Evolutionary conservation across 306 rosid genomes (phyloP), one percentile per base, ranked within the genome.

Genomic region (Cicer chorassanicum): DNA sequence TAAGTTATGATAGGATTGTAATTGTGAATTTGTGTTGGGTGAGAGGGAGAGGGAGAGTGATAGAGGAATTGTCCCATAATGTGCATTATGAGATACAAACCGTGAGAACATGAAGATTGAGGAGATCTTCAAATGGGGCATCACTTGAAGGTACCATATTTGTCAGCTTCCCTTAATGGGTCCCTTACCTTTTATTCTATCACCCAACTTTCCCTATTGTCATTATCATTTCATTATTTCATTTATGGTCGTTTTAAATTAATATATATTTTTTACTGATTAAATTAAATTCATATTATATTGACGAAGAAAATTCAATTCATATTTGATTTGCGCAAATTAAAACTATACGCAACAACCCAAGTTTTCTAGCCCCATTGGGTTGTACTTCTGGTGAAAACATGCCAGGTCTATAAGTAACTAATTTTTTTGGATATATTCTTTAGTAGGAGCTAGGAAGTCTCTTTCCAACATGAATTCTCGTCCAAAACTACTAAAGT

Each of bases 51-150:
- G 15, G 44, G 11, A 82, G 50, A 63, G 68, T 36, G 69, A 66
- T 45, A 18, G 11, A 59, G 72, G 78, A 46, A 59, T 57, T 60
- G 75, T 56, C 77, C 72, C 42, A 70, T 19, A 18, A 80, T 68
- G 1, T 80, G 59, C 74, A 42, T 63, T 21, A 54, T 78, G 78
- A 72, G 84, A 82, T 82, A 21, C 18, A 81, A 80, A 76, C 44
- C 70, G 80, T 16, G 85, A 78, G 92, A 87, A 87, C 88, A 87
- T 74, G 79, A 82, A 93, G 90, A 90, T 89, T 75, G 67, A 53
- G 63, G 63, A 77, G 69, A 93, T 93, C 96, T 89, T 78, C 72
- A 66, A 44, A 82, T 85, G 91, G 91, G 95, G 68, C 80, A 83
- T 64, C 43, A 13, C 14, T 78, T 86, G 91, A 86, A 86, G 82